phyloP scores from a whole-genome alignment of 2,329 filamentous ascomycete species.

The Mariannaea elegans region DNA sequence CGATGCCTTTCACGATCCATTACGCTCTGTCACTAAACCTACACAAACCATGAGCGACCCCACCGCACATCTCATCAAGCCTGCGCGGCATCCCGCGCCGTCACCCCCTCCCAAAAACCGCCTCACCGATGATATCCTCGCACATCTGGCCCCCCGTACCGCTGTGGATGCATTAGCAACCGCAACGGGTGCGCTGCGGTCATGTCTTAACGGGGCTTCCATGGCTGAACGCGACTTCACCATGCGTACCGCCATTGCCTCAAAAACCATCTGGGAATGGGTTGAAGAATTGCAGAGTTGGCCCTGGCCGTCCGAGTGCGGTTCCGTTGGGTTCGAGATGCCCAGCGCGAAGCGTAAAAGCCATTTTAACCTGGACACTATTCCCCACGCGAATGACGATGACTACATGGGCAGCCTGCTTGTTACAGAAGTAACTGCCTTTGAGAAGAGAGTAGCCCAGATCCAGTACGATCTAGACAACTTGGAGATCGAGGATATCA shows the following conservation, averaged over 20 bases:
- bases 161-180: conserved; percentile 68
- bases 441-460: conserved; percentile 77
- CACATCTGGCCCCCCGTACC: conserved; percentile 67
- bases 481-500: conserved; percentile 85
- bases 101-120: conserved; percentile 57
- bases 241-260: conserved; percentile 73
- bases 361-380: conserved; percentile 41
- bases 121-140: conserved; percentile 66
- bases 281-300: conserved; percentile 72
- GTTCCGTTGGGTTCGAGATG: conserved; percentile 64
- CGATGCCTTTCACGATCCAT: conserved; percentile 38
- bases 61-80: conserved; percentile 43
- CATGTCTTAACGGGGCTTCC: conserved; percentile 70
- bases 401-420: conserved; percentile 77
- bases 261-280: conserved; percentile 78
- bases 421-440: conserved; percentile 68
- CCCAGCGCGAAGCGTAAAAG: conserved; percentile 54
- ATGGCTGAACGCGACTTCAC: conserved; percentile 75
- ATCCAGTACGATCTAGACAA: conserved; percentile 76
- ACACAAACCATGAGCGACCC: conserved; percentile 47
- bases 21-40: conserved; percentile 28
- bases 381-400: conserved; percentile 35
- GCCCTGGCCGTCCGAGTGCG: conserved; percentile 62
- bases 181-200: conserved; percentile 61
- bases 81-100: conserved; percentile 45